Conservation (phyloP, 495 filamentous ascomycete genomes). For the Venustampulla echinocandica region DNA sequence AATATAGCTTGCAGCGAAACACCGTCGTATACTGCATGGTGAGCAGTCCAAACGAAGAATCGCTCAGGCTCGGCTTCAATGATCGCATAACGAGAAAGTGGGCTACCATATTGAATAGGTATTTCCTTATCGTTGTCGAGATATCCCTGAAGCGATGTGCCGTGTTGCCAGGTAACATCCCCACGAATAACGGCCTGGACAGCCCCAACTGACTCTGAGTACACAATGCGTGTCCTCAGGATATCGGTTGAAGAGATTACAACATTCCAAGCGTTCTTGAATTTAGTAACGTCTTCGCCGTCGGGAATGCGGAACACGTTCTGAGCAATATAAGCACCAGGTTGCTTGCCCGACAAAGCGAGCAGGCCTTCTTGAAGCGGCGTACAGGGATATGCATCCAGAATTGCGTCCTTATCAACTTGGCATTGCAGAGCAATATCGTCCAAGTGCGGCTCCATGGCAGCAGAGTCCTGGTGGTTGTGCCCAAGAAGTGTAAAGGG, state of each 20-base stretch:
- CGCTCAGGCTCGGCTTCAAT: too few relatives aligned
- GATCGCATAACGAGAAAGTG: background rate
- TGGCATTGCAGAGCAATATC: background rate
- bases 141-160: background rate
- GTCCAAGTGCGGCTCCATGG: background rate
- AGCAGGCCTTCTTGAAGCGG: slow-evolving; percentile 62
- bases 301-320: background rate
- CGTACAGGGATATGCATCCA: slow-evolving; percentile 60
- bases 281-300: too few relatives aligned
- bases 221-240: slow-evolving; percentile 46
- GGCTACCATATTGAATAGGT: background rate
- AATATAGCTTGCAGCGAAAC: background rate
- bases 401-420: slow-evolving; percentile 2
- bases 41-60: background rate
- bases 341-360: slow-evolving; percentile 48
- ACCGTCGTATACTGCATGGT: background rate
- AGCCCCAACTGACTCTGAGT: slow-evolving; percentile 24
- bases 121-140: background rate
- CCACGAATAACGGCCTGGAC: background rate
- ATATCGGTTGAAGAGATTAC: too few relatives aligned
- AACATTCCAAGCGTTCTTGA: too few relatives aligned
- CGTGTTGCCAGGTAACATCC: background rate
- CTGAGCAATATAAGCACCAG: slow-evolving; percentile 27
- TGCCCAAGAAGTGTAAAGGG: background rate
- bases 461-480: slow-evolving; percentile 23